A percentile compares a stretch with the other conserved stretches of the same genome.
Evolutionary conservation across 169 alveolate genomes (phyloP).

Genomic region (Amoebophrya sp.): DNA sequence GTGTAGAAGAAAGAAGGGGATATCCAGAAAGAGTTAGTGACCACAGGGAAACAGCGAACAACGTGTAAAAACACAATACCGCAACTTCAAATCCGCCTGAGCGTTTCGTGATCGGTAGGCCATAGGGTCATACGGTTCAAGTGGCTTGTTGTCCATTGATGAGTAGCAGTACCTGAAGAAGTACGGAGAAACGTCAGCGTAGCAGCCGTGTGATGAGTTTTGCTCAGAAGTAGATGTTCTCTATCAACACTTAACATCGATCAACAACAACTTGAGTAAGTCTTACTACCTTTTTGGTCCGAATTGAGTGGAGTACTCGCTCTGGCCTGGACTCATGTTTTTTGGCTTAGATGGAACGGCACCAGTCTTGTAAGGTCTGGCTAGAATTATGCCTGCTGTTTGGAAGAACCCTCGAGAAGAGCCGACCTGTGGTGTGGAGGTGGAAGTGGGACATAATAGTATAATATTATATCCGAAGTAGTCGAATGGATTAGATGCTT

Average conservation of each 20-base stretch:
- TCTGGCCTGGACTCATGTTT: background rate
- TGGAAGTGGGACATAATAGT: no score
- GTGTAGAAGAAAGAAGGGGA: no score
- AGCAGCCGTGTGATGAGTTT: no score
- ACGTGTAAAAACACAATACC: background rate
- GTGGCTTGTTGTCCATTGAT: background rate
- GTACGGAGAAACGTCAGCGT: no score
- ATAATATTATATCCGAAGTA: no score
- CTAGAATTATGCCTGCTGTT: background rate
- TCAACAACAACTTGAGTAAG: background rate
- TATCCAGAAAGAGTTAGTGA: no score
- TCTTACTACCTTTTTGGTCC: background rate
- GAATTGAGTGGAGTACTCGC: background rate
- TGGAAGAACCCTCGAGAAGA: background rate
- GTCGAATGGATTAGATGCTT: no score
- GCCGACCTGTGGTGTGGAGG: no score
- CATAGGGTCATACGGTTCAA: background rate
- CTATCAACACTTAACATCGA: no score
- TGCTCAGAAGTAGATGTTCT: no score
- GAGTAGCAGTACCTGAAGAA: background rate
- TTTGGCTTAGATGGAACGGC: background rate
- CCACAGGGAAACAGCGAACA: no score
- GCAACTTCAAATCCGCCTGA: background rate
- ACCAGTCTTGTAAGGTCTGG: background rate
- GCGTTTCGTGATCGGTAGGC: background rate